Evolutionary conservation across 768 basidiomycete genomes (phyloP).

Genomic region (Tricholomella constricta): DNA sequence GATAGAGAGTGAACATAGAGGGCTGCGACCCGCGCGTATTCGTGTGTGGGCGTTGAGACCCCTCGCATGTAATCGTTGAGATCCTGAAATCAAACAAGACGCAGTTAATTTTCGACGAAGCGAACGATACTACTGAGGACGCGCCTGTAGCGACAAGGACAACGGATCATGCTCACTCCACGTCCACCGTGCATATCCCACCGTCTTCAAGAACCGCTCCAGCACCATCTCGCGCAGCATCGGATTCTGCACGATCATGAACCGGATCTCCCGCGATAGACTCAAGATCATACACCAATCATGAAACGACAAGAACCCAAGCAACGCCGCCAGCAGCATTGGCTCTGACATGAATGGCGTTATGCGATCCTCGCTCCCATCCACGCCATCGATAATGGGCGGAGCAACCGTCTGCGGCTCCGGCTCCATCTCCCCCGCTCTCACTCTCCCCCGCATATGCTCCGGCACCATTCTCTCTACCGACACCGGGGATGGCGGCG

Average conservation of each 20-base stretch:
- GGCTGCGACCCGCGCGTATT: conserved; percentile 63
- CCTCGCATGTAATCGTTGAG: conserved; percentile 80
- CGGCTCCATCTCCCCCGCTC: conserved; percentile 39
- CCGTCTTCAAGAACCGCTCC: conserved; percentile 66
- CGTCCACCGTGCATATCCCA: conserved; percentile 74
- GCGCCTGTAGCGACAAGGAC: conserved; percentile 60
- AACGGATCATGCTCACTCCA: conserved; percentile 65
- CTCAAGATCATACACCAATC: conserved; percentile 69
- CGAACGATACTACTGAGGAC: conserved; percentile 21
- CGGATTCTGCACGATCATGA: conserved; percentile 47
- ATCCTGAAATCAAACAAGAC: conserved; percentile 48
- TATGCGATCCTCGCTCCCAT: conserved; percentile 33
- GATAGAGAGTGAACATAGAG: conserved; percentile 55
- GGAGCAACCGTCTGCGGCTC: conserved; percentile 36
- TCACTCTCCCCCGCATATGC: conserved; percentile 8
- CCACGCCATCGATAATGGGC: conserved; percentile 30
- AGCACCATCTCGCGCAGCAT: conserved; percentile 64
- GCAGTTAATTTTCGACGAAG: not conserved
- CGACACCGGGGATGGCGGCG: not conserved
- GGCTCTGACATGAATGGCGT: conserved; percentile 55
- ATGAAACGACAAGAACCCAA: conserved; percentile 67
- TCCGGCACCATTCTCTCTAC: not conserved
- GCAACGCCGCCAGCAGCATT: conserved; percentile 51
- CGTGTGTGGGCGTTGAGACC: conserved; percentile 73
- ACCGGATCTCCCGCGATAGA: conserved; percentile 55